These are phyloP conservation scores for Amylocarpus encephaloides DNA, from an alignment of 2,329 filamentous ascomycete species.

Conservation along the genomic window DNA sequence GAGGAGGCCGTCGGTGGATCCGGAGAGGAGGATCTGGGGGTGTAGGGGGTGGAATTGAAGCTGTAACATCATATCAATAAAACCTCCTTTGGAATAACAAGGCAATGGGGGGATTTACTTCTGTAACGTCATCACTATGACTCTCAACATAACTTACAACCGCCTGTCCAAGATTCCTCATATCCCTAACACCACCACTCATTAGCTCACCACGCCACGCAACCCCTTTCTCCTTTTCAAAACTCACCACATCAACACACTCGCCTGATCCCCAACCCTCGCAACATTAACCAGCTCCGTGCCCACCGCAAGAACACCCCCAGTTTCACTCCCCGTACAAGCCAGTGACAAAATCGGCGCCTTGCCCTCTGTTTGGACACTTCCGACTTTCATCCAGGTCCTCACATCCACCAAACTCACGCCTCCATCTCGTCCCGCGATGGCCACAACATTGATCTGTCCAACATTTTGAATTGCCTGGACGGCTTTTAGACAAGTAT, in stretches of 20 bases:
- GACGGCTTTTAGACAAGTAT: constrained; percentile 52
- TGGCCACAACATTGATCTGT: constrained; percentile 49
- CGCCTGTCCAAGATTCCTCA: constrained; percentile 42
- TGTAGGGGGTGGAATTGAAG: constrained; percentile 55
- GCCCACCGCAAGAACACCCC: constrained; percentile 61
- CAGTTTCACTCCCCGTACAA: constrained; percentile 37
- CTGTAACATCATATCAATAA: constrained; percentile 32
- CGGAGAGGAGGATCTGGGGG: constrained; percentile 61
- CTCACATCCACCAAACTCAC: constrained; percentile 63
- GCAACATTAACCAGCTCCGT: constrained; percentile 58
- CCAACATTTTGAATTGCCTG: constrained; percentile 33
- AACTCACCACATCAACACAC: constrained; percentile 53
- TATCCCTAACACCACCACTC: constrained; percentile 43
- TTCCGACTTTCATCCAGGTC: constrained; percentile 39
- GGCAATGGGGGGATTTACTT: constrained; percentile 38
- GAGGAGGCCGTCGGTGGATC: constrained; percentile 73
- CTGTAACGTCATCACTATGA: constrained; percentile 62
- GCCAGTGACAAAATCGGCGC: constrained; percentile 60
- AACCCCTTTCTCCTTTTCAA: too few species aligned
- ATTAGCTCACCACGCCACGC: neutral
- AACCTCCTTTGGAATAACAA: too few species aligned
- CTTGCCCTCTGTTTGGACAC: constrained; percentile 37
- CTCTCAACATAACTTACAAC: constrained; percentile 55
- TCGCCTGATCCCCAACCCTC: constrained; percentile 42
- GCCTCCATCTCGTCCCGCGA: constrained; percentile 64